Evolutionary conservation across 2,329 filamentous ascomycete species (phyloP).

Genomic region (Calonectria pseudoturangicola): DNA sequence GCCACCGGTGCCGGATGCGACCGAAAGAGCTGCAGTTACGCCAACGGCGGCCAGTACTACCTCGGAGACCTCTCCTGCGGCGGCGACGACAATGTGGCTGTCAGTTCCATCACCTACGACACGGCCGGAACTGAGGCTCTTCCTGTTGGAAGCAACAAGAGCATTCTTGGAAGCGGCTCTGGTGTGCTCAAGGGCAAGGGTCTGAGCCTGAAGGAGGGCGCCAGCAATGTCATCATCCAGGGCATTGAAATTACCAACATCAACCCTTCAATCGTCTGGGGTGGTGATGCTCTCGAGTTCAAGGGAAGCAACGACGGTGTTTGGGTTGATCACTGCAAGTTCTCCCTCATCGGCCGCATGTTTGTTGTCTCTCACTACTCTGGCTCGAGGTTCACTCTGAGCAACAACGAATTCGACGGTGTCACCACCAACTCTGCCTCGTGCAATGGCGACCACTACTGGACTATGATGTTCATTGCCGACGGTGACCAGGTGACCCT

Average conservation of each 20-base stretch:
- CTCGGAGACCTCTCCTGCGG: slow-evolving; percentile 56
- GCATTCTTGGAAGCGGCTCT: slow-evolving; percentile 52
- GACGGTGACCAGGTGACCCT: slow-evolving; percentile 52
- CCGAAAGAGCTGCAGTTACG: slow-evolving; percentile 55
- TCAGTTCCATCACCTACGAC: slow-evolving; percentile 55
- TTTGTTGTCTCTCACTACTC: slow-evolving; percentile 62
- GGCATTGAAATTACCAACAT: slow-evolving; percentile 68
- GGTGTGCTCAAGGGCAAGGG: slow-evolving; percentile 61
- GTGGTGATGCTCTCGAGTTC: slow-evolving; percentile 62
- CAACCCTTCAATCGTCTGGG: slow-evolving; percentile 60
- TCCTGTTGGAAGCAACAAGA: slow-evolving; percentile 55
- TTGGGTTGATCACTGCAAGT: slow-evolving; percentile 61
- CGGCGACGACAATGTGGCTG: slow-evolving; percentile 48
- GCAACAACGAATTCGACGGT: slow-evolving; percentile 64
- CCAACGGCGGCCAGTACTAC: slow-evolving; percentile 54
- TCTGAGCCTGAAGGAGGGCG: slow-evolving; percentile 64
- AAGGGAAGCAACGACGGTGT: slow-evolving; percentile 55
- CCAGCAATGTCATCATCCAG: slow-evolving; percentile 70
- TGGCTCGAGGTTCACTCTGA: slow-evolving; percentile 59
- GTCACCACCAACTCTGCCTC: slow-evolving; percentile 54
- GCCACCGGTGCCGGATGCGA: slow-evolving; percentile 53
- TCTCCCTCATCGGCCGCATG: slow-evolving; percentile 64
- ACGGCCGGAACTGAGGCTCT: slow-evolving; percentile 50
- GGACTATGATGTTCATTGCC: slow-evolving; percentile 58
- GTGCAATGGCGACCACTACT: slow-evolving; percentile 59